A percentile compares a stretch with the other conserved stretches of the same genome.
phyloP scores from a whole-genome alignment of 2,329 filamentous ascomycete species.

The Hypomyces rosellus region DNA sequence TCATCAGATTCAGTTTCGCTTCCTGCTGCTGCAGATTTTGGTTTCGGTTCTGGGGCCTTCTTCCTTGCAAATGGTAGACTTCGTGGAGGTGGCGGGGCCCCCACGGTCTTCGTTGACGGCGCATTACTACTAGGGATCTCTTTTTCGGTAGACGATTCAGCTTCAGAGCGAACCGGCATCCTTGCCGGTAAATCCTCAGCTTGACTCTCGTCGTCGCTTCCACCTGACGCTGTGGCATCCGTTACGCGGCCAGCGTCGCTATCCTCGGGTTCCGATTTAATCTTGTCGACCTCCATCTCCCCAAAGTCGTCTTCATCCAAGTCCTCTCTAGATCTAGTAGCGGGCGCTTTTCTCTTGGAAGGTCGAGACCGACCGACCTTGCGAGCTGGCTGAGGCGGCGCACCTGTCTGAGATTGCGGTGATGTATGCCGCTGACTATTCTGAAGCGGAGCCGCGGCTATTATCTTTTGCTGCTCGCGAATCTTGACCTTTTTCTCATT shows the following conservation, averaged over 20 bases:
- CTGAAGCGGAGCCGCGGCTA: conserved; percentile 35
- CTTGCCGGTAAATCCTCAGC: conserved; percentile 16
- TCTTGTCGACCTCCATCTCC: conserved; percentile 44
- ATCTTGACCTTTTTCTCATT: conserved; percentile 81
- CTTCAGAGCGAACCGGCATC: not conserved
- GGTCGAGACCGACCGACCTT: conserved; percentile 33
- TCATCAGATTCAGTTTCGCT: conserved; percentile 52
- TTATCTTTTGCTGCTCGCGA: conserved; percentile 60
- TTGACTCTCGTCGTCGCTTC: conserved; percentile 36
- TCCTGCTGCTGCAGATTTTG: conserved; percentile 14
- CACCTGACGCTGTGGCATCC: conserved; percentile 35
- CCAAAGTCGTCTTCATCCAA: conserved; percentile 39
- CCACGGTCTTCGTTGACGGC: conserved; percentile 11
- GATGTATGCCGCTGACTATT: conserved; percentile 15
- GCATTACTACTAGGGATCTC: not conserved
- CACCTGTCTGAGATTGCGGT: conserved; percentile 3
- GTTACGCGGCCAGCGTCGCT: conserved; percentile 32
- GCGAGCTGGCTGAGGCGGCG: conserved; percentile 19
- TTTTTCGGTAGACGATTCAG: conserved; percentile 10
- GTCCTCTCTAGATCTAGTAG: conserved; percentile 28
- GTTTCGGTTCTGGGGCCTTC: conserved; percentile 25
- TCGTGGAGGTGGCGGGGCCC: conserved; percentile 32
- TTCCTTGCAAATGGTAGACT: conserved; percentile 39
- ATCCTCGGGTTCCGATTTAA: conserved; percentile 30
- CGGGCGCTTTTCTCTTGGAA: conserved; percentile 45